These are phyloP conservation scores for Neofusicoccum kwambonambiense DNA, from an alignment of 2,329 filamentous ascomycete genomes.

Conservation along the genomic window DNA sequence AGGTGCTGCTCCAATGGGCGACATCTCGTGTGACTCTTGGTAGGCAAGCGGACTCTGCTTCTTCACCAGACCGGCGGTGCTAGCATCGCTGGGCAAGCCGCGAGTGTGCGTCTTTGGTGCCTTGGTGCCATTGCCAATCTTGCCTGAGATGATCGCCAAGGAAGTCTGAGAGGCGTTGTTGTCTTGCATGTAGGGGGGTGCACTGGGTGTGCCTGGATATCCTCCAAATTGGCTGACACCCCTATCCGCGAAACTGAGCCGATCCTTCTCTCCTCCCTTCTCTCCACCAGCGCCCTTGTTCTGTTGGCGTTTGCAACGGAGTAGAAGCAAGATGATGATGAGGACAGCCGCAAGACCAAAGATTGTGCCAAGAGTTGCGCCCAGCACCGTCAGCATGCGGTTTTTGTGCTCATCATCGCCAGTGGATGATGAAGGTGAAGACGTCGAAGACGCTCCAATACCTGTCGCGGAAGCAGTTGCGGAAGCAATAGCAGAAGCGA, in stretches of 20 bases:
- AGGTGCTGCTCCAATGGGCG: conserved; percentile 40
- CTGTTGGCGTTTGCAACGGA: conserved; percentile 61
- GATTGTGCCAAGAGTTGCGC: conserved; percentile 79
- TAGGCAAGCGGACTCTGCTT: conserved; percentile 45
- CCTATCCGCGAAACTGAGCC: conserved; percentile 51
- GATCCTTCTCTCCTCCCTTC: conserved; percentile 44
- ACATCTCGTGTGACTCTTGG: conserved; percentile 45
- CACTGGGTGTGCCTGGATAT: conserved; percentile 22
- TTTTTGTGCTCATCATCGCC: conserved; percentile 38
- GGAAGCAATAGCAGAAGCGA: conserved; percentile 32
- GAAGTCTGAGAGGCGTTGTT: conserved; percentile 40
- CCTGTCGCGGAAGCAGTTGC: conserved; percentile 21
- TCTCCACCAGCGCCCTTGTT: conserved; percentile 61
- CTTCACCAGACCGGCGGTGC: conserved; percentile 60
- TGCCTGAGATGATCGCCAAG: conserved; percentile 55
- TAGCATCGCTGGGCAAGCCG: conserved; percentile 53
- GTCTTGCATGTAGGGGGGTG: conserved; percentile 24
- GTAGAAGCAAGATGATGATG: conserved; percentile 67
- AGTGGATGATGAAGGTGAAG: conserved; percentile 9
- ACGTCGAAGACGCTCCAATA: conserved; percentile 23
- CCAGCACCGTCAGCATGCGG: conserved; percentile 65
- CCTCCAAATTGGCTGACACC: conserved; percentile 32
- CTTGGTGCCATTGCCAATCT: conserved; percentile 43
- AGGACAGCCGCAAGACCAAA: conserved; percentile 70
- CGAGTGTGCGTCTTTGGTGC: conserved; percentile 43